Evolutionary conservation across 2,329 filamentous ascomycete species (phyloP), one percentile per base, ranked within the genome.

Genomic region (Paraphoma sp.): DNA sequence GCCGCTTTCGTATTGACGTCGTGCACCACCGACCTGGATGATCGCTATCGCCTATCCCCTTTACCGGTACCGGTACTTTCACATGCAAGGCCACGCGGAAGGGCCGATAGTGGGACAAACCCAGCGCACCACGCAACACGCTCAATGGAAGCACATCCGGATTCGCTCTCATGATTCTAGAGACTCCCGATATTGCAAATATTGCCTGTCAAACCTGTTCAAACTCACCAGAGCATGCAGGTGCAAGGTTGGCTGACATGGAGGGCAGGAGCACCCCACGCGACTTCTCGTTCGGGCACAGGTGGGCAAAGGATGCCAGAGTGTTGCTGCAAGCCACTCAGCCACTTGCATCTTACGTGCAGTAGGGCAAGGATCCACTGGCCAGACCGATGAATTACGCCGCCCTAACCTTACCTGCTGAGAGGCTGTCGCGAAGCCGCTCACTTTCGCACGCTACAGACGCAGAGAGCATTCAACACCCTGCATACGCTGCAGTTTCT

Each of bases 341-440:
- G 59, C 64, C 61, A 64, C 64, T 58, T 60, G 59, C 60, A 63
- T 67, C 59, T 69, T 60, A 68, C 66, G 67, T 67, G 67, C 68
- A 69, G 64, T 14, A 36, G 18, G 16, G 46, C 63, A 61, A 54
- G 67, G 57, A 57, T 63, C n/a, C 33, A n/a, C 44, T 62, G 67
- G 62, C 67, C 61, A 64, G 65, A 69, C 54, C 59, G 56, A 44
- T 45, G 59, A 48, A 60, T 62, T 55, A 58, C 53, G 42, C 51
- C 58, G 57, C 54, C 44, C 53, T 57, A 65, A 57, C 59, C 55
- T 54, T 47, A 45, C 51, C 51, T 50, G 45, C 11, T 36, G 17
- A 49, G 23, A 14, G 4, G 30, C 14, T n/a, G 29, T 56, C 52
- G 46, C 54, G 49, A 36, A 48, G 40, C 48, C 50, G 54, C 59